Evolutionary conservation across 2,329 filamentous ascomycete genomes (phyloP).

Genomic region (Epichloe amarillans): DNA sequence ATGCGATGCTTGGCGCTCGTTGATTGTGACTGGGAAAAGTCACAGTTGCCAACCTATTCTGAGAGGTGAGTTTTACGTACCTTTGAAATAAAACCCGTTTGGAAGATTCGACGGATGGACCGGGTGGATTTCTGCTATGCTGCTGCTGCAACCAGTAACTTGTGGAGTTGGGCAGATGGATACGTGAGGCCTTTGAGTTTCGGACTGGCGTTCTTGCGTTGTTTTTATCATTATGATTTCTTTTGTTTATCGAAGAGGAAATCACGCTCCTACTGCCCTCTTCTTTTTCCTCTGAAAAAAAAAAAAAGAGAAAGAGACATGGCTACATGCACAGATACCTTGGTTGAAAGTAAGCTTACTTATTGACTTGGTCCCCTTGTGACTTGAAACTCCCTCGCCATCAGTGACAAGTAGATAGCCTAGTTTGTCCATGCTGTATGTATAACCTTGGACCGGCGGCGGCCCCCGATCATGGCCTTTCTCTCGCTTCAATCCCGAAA

Average conservation of each 20-base stretch:
- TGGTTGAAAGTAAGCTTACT: slow-evolving; percentile 9
- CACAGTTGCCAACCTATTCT: neutral
- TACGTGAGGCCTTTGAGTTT: neutral
- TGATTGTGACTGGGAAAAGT: neutral
- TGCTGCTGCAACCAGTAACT: neutral
- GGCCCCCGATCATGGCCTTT: too few species aligned
- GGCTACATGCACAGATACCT: slow-evolving; percentile 24
- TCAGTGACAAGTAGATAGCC: neutral
- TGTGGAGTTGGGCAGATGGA: neutral
- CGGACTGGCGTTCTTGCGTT: slow-evolving; percentile 5
- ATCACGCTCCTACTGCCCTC: slow-evolving; percentile 9
- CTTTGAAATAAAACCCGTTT: neutral
- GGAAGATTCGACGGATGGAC: neutral
- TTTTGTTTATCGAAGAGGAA: slow-evolving; percentile 12
- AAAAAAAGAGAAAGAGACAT: slow-evolving; percentile 14
- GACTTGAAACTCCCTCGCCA: neutral
- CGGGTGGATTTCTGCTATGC: neutral
- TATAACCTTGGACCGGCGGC: too few species aligned
- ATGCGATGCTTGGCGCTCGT: neutral
- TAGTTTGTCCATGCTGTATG: too few species aligned
- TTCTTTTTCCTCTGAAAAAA: slow-evolving; percentile 19
- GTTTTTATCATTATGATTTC: slow-evolving; percentile 13
- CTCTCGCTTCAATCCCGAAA: too few species aligned
- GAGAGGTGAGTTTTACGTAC: neutral
- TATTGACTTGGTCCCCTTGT: neutral